Percentiles rank a stretch among this genome's conserved stretches.
Conservation (phyloP, 2,329 filamentous ascomycete species). For the Fusarium musae region DNA sequence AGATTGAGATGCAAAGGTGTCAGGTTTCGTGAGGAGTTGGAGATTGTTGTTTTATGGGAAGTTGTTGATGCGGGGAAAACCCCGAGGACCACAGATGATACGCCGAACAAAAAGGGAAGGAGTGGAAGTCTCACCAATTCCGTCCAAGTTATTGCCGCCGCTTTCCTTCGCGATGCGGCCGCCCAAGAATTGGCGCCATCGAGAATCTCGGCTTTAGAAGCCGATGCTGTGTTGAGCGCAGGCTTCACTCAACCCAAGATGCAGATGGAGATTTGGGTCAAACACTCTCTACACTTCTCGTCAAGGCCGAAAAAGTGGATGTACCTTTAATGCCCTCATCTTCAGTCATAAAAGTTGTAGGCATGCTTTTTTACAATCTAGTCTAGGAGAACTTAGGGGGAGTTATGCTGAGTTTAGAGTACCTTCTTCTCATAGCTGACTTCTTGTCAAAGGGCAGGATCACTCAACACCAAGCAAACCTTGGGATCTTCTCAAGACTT, state of each 20-base stretch:
- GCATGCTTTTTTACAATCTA: not conserved
- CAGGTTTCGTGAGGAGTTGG: not conserved
- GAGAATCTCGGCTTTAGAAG: conserved; percentile 1
- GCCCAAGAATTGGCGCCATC: not conserved
- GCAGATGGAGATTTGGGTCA: not conserved
- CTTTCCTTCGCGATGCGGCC: not conserved
- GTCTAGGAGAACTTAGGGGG: not conserved
- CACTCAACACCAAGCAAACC: not conserved
- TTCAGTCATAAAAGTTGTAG: not conserved
- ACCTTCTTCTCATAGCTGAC: not conserved
- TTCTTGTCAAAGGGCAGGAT: not conserved
- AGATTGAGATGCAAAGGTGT: not conserved
- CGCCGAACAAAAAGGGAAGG: not conserved
- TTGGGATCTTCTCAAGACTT: not conserved
- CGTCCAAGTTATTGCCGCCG: not conserved
- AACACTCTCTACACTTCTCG: not conserved
- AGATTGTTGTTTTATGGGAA: not conserved
- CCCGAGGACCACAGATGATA: not conserved
- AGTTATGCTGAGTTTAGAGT: not conserved
- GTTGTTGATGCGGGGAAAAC: not conserved
- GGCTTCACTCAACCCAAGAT: not conserved
- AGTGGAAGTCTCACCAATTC: not conserved
- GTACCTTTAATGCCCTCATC: not conserved
- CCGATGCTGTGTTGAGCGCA: not conserved
- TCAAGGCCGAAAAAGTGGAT: not conserved